Evolutionary conservation across 441 rosid genomes (phyloP).

Genomic region (Populus hybrid): DNA sequence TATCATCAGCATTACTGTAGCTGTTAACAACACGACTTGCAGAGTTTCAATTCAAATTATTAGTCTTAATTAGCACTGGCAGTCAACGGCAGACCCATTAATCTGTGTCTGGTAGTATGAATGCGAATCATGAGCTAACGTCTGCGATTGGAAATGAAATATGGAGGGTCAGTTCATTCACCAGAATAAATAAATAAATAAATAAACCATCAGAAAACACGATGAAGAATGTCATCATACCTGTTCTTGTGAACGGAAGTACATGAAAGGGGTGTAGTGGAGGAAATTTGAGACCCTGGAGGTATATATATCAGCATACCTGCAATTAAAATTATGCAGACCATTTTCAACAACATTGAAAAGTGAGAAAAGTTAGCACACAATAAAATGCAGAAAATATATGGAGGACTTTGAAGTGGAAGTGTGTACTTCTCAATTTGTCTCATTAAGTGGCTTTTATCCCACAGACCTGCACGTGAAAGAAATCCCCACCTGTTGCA

Average conservation of each 20-base stretch:
- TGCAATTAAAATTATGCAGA: slow-evolving; percentile 25
- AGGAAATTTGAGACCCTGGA: slow-evolving; percentile 92
- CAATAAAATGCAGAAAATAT: neutral
- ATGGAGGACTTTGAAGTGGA: slow-evolving; percentile 8
- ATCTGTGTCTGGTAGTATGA: slow-evolving; percentile 32
- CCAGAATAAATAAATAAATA: neutral
- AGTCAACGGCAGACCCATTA: slow-evolving; percentile 17
- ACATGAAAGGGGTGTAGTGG: slow-evolving; percentile 82
- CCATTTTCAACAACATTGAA: neutral
- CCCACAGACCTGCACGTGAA: slow-evolving; percentile 94
- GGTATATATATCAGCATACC: slow-evolving; percentile 94
- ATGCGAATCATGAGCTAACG: slow-evolving; percentile 75
- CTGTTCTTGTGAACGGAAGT: slow-evolving; percentile 93
- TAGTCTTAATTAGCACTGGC: neutral
- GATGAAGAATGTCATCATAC: slow-evolving; percentile 25
- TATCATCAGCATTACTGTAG: neutral
- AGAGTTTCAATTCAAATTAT: neutral
- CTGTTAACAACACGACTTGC: neutral
- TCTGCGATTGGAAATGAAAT: slow-evolving; percentile 44
- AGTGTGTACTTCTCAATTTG: slow-evolving; percentile 81
- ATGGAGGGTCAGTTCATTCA: neutral
- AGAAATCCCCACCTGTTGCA: slow-evolving; percentile 88
- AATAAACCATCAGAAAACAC: neutral
- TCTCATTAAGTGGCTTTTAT: slow-evolving; percentile 96
- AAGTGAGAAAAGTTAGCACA: neutral